Evolutionary conservation across 176 grass and related monocot species (phyloP), one percentile per base, ranked within the genome.

Genomic region (Triticum turgidum): DNA sequence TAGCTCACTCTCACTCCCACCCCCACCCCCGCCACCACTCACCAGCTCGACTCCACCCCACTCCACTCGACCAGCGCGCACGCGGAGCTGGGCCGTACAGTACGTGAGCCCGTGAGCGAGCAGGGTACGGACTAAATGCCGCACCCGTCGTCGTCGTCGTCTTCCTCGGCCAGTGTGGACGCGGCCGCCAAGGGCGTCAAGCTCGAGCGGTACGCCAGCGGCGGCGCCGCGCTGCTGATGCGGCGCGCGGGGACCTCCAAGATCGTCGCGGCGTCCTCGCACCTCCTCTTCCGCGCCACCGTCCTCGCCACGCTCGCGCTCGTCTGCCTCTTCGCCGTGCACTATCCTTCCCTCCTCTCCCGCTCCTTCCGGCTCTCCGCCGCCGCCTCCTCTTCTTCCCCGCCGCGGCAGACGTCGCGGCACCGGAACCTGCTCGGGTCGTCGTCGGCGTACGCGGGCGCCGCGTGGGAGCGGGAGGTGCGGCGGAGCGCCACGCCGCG

Each of bases 301-400:
- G 32, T 98, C 42, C 88, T 95, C 72, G 83, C 93, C 78, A 91
- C 91, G 72, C 83, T 98, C 77, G 78, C 81, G 12, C 93, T 95
- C 77, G 88, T 96, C 70, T 67, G 90, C 59, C 83, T 93, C 74
- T 91, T 96, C 88, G 89, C 95, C 22, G 76, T 91, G 44, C 96
- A 96, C 80, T 94, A 96, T 93, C 93, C 91, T 8, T 89, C 93
- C 25, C 91, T 96, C 33, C 92, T 98, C 35, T 91, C 84, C 10
- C 88, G 29, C 21, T 94, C 94, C 65, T 87, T 92, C 80, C 85
- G 5, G 33, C 84, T 89, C 77, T 89, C 95, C 62, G 5, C 88
- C 11, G 2, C 88, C 76, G 85, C 95, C 10, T 5, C 76, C 4
- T 34, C 86, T n/a, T 49, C 83, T 2, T 21, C 82, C 18, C 9